A percentile compares a stretch with the other conserved stretches of the same genome.
Evolutionary conservation across 148 eudicot genomes (phyloP).

Genomic region (Fagopyrum esculentum): DNA sequence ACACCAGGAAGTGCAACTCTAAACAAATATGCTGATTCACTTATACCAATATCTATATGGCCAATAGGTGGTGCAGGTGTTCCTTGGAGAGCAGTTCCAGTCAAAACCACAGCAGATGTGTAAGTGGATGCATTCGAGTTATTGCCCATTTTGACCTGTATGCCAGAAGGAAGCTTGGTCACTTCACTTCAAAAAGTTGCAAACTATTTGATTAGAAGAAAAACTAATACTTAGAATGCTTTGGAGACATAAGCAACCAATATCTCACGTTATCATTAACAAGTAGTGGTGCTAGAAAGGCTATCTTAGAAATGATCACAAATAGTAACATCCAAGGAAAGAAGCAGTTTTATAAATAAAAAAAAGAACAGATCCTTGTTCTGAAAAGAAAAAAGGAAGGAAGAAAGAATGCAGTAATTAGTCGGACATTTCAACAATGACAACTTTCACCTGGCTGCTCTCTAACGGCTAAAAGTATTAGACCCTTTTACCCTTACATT

Average conservation of each 20-base stretch:
- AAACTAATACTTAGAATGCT: background rate
- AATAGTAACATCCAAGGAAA: background rate
- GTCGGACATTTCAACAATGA: background rate
- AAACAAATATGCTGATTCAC: conserved; percentile 56
- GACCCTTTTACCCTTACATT: too few species aligned
- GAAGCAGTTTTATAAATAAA: background rate
- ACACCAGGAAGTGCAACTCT: conserved; percentile 88
- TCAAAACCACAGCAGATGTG: conserved; percentile 28
- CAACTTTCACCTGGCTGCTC: background rate
- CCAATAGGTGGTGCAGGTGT: conserved; percentile 63
- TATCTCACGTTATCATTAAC: background rate
- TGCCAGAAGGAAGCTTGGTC: background rate
- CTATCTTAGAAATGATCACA: background rate
- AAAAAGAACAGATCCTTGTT: background rate
- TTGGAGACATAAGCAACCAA: background rate
- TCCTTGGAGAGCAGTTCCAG: conserved; percentile 69
- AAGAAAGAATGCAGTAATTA: background rate
- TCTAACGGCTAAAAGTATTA: too few species aligned
- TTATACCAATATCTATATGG: conserved; percentile 68
- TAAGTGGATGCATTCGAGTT: background rate
- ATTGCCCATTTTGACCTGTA: conserved; percentile 23
- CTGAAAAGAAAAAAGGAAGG: background rate
- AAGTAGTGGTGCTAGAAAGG: background rate
- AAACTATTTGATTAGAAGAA: background rate
- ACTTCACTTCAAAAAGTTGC: background rate